Evolutionary conservation across 352 stramenopile genomes (phyloP).

Genomic region (Thalassiosira exigua): DNA sequence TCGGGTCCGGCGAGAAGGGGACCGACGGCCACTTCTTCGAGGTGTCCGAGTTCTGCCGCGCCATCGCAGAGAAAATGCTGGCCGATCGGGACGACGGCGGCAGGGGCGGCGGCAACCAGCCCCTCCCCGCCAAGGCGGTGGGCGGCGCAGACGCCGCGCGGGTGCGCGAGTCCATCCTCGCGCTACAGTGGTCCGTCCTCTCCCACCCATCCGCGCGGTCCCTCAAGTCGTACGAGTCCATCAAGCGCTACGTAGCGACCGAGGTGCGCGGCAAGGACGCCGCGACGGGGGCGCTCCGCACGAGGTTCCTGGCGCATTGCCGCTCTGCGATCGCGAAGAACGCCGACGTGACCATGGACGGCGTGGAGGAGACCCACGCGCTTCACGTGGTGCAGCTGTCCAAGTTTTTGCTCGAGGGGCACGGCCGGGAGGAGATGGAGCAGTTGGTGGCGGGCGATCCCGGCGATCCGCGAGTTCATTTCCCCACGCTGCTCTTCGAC

Average conservation of each 20-base stretch:
- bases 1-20: conserved; percentile 15
- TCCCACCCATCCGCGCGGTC: conserved; percentile 73
- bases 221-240: conserved; percentile 78
- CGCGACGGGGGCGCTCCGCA: conserved; percentile 41
- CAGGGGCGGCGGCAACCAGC: conserved; percentile 30
- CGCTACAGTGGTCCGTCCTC: conserved; percentile 79
- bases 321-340: conserved; percentile 49
- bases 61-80: conserved; percentile 69
- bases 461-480: conserved; percentile 13
- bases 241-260: conserved; percentile 76
- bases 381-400: conserved; percentile 80
- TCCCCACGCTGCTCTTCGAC: conserved; percentile 76
- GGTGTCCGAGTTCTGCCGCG: conserved; percentile 81
- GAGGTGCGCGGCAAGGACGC: conserved; percentile 66
- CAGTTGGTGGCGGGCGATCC: conserved; percentile 45
- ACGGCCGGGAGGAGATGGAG: conserved; percentile 58
- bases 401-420: conserved; percentile 82
- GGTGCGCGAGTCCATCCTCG: conserved; percentile 61
- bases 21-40: conserved; percentile 72
- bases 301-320: conserved; percentile 72
- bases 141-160: conserved; percentile 41
- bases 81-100: conserved; percentile 23
- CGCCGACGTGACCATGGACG: conserved; percentile 8
- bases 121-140: conserved; percentile 22
- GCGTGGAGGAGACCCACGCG: conserved; percentile 71